phyloP scores from a whole-genome alignment of 23 red algal genomes.

The Gracilaria caudata region DNA sequence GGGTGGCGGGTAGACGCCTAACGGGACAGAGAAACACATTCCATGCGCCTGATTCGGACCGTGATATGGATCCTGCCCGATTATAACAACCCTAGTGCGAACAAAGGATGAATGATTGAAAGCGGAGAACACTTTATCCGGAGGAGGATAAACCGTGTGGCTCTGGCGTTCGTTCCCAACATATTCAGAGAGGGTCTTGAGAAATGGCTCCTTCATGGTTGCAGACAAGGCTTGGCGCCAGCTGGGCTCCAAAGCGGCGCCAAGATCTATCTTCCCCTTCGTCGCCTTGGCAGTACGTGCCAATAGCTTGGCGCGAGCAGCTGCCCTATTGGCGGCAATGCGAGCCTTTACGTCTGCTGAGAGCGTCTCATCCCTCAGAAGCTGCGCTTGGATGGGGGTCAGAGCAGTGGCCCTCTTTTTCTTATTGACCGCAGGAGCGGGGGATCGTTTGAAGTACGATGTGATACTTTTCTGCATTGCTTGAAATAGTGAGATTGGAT shows the following conservation, averaged over 20 bases:
- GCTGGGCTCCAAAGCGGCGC: conserved; percentile 57
- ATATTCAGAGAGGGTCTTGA: conserved; percentile 45
- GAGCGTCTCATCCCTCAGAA: conserved; percentile 33
- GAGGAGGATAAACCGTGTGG: conserved; percentile 65
- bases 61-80: conserved; percentile 99
- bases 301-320: conserved; percentile 62
- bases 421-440: conserved; percentile 39
- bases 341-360: conserved; percentile 64
- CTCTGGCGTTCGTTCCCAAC: conserved; percentile 18
- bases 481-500: not conserved
- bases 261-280: conserved; percentile 36
- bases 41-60: conserved; percentile 93
- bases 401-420: conserved; percentile 46
- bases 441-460: conserved; percentile 55
- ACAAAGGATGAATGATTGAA: conserved; percentile 78
- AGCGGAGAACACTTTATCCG: conserved; percentile 77
- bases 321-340: conserved; percentile 65
- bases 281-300: conserved; percentile 15
- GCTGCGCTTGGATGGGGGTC: conserved; percentile 17
- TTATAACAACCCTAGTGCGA: conserved; percentile 89
- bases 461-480: conserved; percentile 66
- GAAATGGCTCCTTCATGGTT: conserved; percentile 51
- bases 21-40: conserved; percentile 88
- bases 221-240: conserved; percentile 58
- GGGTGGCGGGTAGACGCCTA: conserved; percentile 81